These are phyloP conservation scores for Pseudonectria buxi DNA, from an alignment of 2,329 filamentous ascomycete genomes.

Conservation along the genomic window DNA sequence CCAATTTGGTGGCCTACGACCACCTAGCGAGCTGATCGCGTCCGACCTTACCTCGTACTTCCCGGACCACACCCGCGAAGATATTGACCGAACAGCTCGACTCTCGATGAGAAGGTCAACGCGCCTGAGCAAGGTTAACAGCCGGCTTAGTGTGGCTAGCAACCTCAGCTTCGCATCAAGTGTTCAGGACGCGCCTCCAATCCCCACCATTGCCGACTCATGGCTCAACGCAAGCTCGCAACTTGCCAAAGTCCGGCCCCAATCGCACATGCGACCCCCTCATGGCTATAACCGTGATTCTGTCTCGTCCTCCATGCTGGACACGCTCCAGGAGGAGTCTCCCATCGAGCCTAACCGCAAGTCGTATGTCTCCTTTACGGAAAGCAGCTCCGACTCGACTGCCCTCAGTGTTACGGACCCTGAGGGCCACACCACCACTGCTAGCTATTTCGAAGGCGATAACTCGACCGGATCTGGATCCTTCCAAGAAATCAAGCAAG, in stretches of 20 bases:
- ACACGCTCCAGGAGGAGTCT: slow-evolving; percentile 87
- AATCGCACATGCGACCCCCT: slow-evolving; percentile 41
- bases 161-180: slow-evolving; percentile 90
- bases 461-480: slow-evolving; percentile 66
- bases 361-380: slow-evolving; percentile 86
- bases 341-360: slow-evolving; percentile 82
- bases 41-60: slow-evolving; percentile 97
- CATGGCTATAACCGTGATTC: slow-evolving; percentile 67
- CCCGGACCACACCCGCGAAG: slow-evolving; percentile 86
- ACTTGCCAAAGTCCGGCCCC: slow-evolving; percentile 32
- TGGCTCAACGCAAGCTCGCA: slow-evolving; percentile 60
- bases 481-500: slow-evolving; percentile 75
- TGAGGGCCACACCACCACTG: slow-evolving; percentile 61
- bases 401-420: slow-evolving; percentile 70
- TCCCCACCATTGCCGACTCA: slow-evolving; percentile 89
- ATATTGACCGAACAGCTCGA: slow-evolving; percentile 91
- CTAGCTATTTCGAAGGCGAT: slow-evolving; percentile 81
- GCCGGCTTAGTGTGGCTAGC: slow-evolving; percentile 86
- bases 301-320: slow-evolving; percentile 79
- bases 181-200: slow-evolving; percentile 84
- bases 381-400: slow-evolving; percentile 65
- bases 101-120: slow-evolving; percentile 87
- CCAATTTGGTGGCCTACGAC: slow-evolving; percentile 84
- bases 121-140: slow-evolving; percentile 85
- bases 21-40: slow-evolving; percentile 94